These are phyloP conservation scores for Parastagonospora avenae DNA, from an alignment of 2,329 filamentous ascomycete genomes.

Conservation along the genomic window DNA sequence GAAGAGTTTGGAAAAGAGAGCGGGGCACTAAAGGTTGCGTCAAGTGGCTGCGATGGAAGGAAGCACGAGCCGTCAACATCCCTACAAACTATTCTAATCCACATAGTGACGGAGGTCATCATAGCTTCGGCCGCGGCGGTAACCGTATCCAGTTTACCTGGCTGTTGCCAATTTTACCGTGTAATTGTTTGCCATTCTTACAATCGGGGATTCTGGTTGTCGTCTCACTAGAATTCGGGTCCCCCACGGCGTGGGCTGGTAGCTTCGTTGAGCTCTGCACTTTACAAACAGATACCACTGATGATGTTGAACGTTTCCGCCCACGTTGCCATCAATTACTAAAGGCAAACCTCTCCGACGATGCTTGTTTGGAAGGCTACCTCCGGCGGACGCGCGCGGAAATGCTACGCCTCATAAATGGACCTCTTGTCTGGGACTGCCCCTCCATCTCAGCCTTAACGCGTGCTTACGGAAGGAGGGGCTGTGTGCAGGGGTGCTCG, in stretches of 20 bases:
- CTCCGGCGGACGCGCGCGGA: conserved; percentile 15
- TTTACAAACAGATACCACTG: no score
- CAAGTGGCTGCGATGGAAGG: conserved; percentile 23
- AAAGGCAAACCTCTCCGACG: neutral
- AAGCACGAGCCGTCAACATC: conserved; percentile 27
- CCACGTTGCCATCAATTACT: neutral
- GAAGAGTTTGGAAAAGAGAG: conserved; percentile 38
- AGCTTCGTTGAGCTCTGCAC: no score
- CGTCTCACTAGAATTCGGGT: no score
- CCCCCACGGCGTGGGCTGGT: conserved; percentile 8
- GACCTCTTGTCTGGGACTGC: conserved; percentile 2
- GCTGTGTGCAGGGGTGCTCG: conserved; percentile 14
- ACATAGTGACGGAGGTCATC: conserved; percentile 22
- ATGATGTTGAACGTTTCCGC: neutral
- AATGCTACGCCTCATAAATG: conserved; percentile 5
- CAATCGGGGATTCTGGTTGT: no score
- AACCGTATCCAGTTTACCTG: conserved; percentile 18
- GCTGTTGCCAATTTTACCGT: conserved; percentile 18
- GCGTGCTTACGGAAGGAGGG: conserved; percentile 21
- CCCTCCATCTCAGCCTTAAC: conserved; percentile 24
- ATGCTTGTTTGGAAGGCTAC: conserved; percentile 1
- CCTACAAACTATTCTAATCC: conserved; percentile 30
- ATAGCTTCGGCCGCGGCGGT: conserved; percentile 39
- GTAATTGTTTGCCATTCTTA: conserved; percentile 13
- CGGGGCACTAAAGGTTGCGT: conserved; percentile 37